Percentiles rank a stretch among this genome's conserved stretches.
Conservation (phyloP, 768 basidiomycete genomes). For the Roridomyces roridus region DNA sequence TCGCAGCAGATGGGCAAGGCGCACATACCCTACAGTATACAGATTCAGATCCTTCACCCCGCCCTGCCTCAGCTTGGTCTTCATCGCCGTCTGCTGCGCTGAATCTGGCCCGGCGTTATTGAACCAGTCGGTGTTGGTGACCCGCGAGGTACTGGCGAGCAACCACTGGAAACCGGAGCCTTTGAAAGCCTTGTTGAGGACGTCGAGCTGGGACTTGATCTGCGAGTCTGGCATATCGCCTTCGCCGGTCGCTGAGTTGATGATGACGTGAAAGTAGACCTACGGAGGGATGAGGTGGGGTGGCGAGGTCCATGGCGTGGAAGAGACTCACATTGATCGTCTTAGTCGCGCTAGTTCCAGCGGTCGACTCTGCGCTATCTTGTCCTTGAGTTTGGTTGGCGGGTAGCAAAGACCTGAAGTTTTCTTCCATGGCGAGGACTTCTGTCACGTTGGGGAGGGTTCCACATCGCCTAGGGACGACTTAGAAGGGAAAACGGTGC, state of each 20-base stretch:
- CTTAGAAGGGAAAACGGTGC: background rate
- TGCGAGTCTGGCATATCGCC: conserved; percentile 53
- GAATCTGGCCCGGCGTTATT: conserved; percentile 42
- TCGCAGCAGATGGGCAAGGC: background rate
- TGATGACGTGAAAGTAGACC: conserved; percentile 44
- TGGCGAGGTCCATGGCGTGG: background rate
- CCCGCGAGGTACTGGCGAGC: conserved; percentile 49
- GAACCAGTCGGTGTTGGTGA: conserved; percentile 55
- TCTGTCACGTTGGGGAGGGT: background rate
- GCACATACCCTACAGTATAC: conserved; percentile 54
- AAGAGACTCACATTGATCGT: background rate
- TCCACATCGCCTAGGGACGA: background rate
- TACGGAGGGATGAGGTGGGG: background rate
- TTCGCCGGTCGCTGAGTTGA: conserved; percentile 33
- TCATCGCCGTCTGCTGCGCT: conserved; percentile 53
- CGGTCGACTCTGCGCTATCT: background rate
- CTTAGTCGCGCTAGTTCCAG: background rate
- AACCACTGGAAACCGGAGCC: conserved; percentile 43
- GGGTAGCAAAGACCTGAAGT: background rate
- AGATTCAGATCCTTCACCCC: conserved; percentile 49
- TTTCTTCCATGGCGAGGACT: background rate
- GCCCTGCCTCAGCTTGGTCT: conserved; percentile 50
- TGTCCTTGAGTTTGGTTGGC: too few species aligned
- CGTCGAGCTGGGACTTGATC: conserved; percentile 47
- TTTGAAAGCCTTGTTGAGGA: conserved; percentile 50